These are phyloP conservation scores for Leccinum ponderosum DNA, from an alignment of 1,284 basidiomycete genomes.

Conservation along the genomic window DNA sequence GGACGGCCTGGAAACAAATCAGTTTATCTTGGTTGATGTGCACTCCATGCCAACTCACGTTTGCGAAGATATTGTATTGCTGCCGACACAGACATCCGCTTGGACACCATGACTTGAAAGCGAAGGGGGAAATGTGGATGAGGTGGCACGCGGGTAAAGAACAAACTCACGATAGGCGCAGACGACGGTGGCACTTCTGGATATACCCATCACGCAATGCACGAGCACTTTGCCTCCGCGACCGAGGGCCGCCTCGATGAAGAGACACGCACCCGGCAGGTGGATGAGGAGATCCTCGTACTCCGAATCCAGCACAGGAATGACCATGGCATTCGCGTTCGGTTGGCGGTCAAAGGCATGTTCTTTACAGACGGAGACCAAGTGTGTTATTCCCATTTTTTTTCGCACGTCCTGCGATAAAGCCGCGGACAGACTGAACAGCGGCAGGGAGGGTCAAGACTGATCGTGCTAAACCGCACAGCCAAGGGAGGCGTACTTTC, in stretches of 20 bases:
- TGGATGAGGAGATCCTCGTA: constrained; percentile 61
- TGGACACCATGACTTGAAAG: constrained; percentile 53
- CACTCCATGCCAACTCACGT: constrained; percentile 37
- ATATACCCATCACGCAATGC: constrained; percentile 77
- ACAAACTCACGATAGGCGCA: constrained; percentile 57
- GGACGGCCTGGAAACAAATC: constrained; percentile 44
- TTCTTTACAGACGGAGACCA: constrained; percentile 63
- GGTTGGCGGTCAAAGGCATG: constrained; percentile 41
- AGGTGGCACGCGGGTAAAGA: neutral
- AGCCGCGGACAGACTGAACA: constrained; percentile 49
- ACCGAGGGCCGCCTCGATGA: constrained; percentile 53
- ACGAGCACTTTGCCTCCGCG: constrained; percentile 60
- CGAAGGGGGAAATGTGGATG: constrained; percentile 3
- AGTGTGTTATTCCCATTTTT: constrained; percentile 53
- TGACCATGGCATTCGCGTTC: constrained; percentile 45
- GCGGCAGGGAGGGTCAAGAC: constrained; percentile 2
- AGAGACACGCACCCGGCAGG: constrained; percentile 51
- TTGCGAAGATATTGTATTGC: constrained; percentile 51
- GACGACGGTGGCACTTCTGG: constrained; percentile 65
- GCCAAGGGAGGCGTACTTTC: constrained; percentile 43
- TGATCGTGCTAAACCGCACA: neutral
- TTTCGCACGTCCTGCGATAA: constrained; percentile 39
- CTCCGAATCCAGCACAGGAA: constrained; percentile 58
- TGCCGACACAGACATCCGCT: constrained; percentile 40
- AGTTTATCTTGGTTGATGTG: constrained; percentile 7